Evolutionary conservation across 2,329 filamentous ascomycete genomes (phyloP).

Genomic region (Epichloe elymi): DNA sequence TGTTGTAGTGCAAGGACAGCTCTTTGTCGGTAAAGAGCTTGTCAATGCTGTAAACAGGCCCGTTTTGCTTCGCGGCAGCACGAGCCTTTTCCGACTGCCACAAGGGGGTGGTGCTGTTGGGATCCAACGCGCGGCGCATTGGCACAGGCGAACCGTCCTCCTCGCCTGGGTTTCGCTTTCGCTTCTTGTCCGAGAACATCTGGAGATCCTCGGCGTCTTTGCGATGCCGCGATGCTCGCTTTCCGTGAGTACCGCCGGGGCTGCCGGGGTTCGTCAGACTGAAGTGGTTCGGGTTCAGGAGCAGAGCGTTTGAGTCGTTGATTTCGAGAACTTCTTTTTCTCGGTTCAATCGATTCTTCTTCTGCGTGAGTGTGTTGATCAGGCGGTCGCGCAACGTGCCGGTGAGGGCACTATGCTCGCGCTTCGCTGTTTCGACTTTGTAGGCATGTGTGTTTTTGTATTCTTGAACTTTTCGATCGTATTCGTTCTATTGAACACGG

Average conservation of each 20-base stretch:
- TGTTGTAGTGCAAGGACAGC: conserved; percentile 51
- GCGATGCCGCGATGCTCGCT: conserved; percentile 48
- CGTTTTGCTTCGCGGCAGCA: conserved; percentile 40
- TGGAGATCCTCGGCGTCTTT: conserved; percentile 46
- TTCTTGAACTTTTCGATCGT: conserved; percentile 47
- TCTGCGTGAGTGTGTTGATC: conserved; percentile 50
- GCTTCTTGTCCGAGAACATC: conserved; percentile 46
- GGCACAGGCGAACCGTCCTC: conserved; percentile 52
- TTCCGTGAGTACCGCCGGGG: conserved; percentile 48
- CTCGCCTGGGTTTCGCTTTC: conserved; percentile 46
- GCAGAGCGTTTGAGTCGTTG: conserved; percentile 49
- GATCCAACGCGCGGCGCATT: conserved; percentile 40
- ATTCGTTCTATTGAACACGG: conserved; percentile 38
- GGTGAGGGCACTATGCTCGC: conserved; percentile 46
- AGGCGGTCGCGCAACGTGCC: conserved; percentile 52
- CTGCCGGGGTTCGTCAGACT: conserved; percentile 51
- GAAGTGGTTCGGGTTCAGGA: conserved; percentile 56
- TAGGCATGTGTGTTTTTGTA: conserved; percentile 47
- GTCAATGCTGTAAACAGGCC: conserved; percentile 51
- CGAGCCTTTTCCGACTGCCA: conserved; percentile 50
- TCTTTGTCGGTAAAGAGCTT: conserved; percentile 62
- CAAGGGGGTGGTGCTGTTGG: conserved; percentile 43
- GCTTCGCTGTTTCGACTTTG: conserved; percentile 47
- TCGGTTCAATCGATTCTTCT: conserved; percentile 49
- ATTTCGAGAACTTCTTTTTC: conserved; percentile 59